Base-by-base conservation (phyloP, 2,329 filamentous ascomycete species). In the Berkeleyomyces basicola region DNA sequence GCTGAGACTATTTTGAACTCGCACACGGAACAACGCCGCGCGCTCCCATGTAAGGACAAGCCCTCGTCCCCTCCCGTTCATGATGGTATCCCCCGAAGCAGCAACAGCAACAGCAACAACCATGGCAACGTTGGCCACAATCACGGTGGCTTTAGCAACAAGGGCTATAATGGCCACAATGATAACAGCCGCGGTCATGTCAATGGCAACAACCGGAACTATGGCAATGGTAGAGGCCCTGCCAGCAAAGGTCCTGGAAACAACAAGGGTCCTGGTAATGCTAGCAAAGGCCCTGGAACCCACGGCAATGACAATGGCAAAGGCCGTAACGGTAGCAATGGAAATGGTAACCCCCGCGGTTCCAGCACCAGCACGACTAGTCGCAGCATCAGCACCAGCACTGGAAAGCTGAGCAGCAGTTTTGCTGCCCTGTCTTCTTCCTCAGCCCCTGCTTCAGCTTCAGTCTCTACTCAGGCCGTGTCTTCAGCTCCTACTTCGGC, bases 1-100 rank as follows among this genome's bases (percentile, higher is more conserved):
- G 7, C 49, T 53, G 49, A 53, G 7, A 11, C 49, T 14, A 37
- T 53, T 36, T 36, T 36, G 49, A 11, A 53, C 36, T 53, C 10
- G 33, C 49, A n/a, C 31, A 10, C 23, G 31, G 49, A 37, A 53
- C 58, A 44, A 31, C 58, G 39, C 44, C 40, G 58, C 40, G 40
- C 40, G 40, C 40, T 59, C 49, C 46, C 42, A 59, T 31, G 58
- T 59, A 59, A 59, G 58, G 58, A 39, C 16, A 59, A 46, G 42
- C 49, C 49, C 49, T 53, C 49, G 33, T 37, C 49, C 49, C 49
- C 33, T 53, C 49, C 49, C 36, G 31, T 36, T 33, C 49, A 53
- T 53, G 23, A 53, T 53, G 33, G 49, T 53, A 33, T 53, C 16
- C 33, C 49, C 23, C 33, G 49, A 36, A 53, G 49, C 33, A 53